Evolutionary conservation across 2,329 filamentous ascomycete species (phyloP).

Genomic region (Elsinoe batatas): DNA sequence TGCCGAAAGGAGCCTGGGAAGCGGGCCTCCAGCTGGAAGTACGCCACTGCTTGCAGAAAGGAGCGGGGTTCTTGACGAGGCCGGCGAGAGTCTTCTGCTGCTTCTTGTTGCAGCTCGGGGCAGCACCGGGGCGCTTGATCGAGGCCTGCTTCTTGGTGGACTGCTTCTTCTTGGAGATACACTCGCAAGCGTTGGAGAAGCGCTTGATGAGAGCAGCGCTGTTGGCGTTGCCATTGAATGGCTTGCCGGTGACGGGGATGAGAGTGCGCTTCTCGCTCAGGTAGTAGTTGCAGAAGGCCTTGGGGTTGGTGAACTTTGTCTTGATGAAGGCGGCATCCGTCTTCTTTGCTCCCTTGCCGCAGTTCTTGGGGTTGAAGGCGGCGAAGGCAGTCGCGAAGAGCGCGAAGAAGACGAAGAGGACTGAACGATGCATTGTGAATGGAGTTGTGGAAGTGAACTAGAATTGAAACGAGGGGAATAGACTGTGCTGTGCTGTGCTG

Average conservation of each 20-base stretch:
- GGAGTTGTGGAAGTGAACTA: not conserved
- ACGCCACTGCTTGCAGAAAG: not conserved
- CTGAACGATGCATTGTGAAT: conserved; percentile 6
- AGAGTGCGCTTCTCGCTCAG: not conserved
- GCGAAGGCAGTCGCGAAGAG: not conserved
- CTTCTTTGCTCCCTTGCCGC: not conserved
- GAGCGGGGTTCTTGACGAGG: not conserved
- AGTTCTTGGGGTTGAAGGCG: conserved; percentile 1
- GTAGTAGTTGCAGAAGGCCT: not conserved
- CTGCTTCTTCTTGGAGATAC: conserved; percentile 8
- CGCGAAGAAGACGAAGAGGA: conserved; percentile 8
- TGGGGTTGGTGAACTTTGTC: not conserved
- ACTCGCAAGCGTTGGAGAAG: conserved; percentile 7
- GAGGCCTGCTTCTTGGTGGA: not conserved
- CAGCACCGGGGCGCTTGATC: not conserved
- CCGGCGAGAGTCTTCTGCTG: not conserved
- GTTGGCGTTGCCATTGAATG: not conserved
- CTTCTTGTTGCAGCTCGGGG: not conserved
- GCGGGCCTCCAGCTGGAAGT: not conserved
- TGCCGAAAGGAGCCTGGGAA: not conserved
- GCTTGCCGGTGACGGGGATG: not conserved
- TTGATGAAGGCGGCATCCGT: not conserved
- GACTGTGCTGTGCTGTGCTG: not conserved
- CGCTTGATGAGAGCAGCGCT: not conserved
- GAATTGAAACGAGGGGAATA: not conserved